These are phyloP conservation scores for Salicornia ramosissima DNA, from an alignment of 148 eudicot species.

Conservation along the genomic window DNA sequence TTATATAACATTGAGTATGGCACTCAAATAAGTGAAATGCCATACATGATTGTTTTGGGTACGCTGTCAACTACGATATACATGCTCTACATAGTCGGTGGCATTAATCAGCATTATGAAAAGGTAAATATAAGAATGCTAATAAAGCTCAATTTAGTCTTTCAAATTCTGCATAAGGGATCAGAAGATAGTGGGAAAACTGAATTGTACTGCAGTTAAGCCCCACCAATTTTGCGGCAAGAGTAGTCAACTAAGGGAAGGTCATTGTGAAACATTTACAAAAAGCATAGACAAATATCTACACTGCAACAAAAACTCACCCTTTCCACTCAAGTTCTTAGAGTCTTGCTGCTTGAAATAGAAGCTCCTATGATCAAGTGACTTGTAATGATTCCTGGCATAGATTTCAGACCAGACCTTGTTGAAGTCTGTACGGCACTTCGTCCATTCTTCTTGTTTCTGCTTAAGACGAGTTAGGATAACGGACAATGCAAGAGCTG, in stretches of 20 bases:
- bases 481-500: constrained; percentile 67
- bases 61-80: too few species aligned
- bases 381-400: constrained; percentile 89
- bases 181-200: neutral
- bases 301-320: constrained; percentile 38
- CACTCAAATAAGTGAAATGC: too few species aligned
- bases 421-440: constrained; percentile 81
- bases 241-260: neutral
- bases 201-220: neutral
- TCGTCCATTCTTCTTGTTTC: constrained; percentile 95
- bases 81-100: too few species aligned
- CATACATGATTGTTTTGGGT: too few species aligned
- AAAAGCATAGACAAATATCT: neutral
- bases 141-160: neutral
- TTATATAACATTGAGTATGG: too few species aligned
- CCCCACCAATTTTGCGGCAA: too few species aligned
- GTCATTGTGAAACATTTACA: constrained; percentile 8
- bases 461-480: constrained; percentile 82
- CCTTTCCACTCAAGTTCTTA: constrained; percentile 82
- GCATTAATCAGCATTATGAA: neutral
- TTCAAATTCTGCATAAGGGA: neutral
- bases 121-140: neutral
- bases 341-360: constrained; percentile 99
- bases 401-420: constrained; percentile 94
- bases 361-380: constrained; percentile 98